Conservation (phyloP, 257 asterid species). For the Capsicum baccatum region DNA sequence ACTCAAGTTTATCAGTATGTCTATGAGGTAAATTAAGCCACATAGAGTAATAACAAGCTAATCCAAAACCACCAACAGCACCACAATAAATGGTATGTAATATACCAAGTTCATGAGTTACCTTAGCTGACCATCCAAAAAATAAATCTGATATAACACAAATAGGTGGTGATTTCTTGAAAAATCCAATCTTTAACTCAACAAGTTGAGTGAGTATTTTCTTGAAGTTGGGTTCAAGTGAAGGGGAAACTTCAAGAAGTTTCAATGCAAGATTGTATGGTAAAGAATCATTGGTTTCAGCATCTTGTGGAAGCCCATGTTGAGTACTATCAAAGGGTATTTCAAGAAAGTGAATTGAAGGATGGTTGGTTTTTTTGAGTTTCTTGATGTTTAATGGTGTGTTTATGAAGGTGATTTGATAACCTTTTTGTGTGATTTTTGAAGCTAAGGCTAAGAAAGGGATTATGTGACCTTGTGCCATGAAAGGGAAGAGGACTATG, state of each 20-base stretch:
- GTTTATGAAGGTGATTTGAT: constrained; percentile 38
- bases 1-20: constrained; percentile 43
- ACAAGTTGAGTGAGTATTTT: constrained; percentile 36
- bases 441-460: constrained; percentile 38
- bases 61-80: constrained; percentile 59
- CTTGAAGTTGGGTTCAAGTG: constrained; percentile 46
- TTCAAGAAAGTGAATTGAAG: constrained; percentile 49
- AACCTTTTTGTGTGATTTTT: constrained; percentile 22
- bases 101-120: constrained; percentile 53
- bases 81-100: constrained; percentile 56
- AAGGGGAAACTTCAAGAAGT: constrained; percentile 45
- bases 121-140: constrained; percentile 64
- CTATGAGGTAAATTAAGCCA: constrained; percentile 66
- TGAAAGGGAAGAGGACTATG: constrained; percentile 40
- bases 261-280: constrained; percentile 46
- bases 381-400: constrained; percentile 57
- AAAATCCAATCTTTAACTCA: constrained; percentile 28
- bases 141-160: constrained; percentile 60
- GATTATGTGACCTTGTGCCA: constrained; percentile 41
- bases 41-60: constrained; percentile 65
- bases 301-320: constrained; percentile 57
- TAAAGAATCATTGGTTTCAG: constrained; percentile 53
- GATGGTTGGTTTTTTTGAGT: constrained; percentile 34
- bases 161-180: constrained; percentile 47
- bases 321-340: constrained; percentile 59